These are phyloP conservation scores for Aphanomyces euteiches DNA, from an alignment of 352 stramenopile species.

Conservation along the genomic window DNA sequence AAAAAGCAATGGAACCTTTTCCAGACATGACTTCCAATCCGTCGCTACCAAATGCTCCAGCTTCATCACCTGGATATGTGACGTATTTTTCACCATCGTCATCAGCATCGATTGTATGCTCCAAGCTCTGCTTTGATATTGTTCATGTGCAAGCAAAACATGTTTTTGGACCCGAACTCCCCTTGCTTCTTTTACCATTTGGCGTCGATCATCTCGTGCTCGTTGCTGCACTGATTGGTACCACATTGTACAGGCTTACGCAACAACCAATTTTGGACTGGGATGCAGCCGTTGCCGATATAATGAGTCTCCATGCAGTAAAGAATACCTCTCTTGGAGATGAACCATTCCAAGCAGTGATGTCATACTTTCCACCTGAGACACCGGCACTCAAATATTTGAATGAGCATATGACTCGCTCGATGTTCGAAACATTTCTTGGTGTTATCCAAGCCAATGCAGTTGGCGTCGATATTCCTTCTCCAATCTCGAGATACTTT, in stretches of 20 bases:
- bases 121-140: slow-evolving; percentile 6
- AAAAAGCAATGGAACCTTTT: slow-evolving; percentile 2
- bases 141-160: slow-evolving; percentile 13
- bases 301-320: neutral
- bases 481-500: slow-evolving; percentile 17
- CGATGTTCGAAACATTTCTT: neutral
- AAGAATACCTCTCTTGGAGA: neutral
- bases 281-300: slow-evolving; percentile 12
- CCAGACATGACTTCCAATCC: slow-evolving; percentile 2
- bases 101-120: slow-evolving; percentile 12
- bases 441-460: slow-evolving; percentile 17
- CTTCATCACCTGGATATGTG: neutral
- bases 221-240: slow-evolving; percentile 8
- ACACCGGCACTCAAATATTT: neutral
- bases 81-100: neutral
- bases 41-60: slow-evolving; percentile 3
- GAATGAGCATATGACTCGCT: neutral
- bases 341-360: neutral
- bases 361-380: neutral
- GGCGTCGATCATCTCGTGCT: slow-evolving; percentile 5
- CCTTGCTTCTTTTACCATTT: neutral
- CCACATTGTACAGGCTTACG: neutral
- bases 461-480: slow-evolving; percentile 21
- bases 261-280: neutral
- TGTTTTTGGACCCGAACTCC: slow-evolving; percentile 2